phyloP scores from a whole-genome alignment of 441 rosid genomes.

The Capsella rubella region DNA sequence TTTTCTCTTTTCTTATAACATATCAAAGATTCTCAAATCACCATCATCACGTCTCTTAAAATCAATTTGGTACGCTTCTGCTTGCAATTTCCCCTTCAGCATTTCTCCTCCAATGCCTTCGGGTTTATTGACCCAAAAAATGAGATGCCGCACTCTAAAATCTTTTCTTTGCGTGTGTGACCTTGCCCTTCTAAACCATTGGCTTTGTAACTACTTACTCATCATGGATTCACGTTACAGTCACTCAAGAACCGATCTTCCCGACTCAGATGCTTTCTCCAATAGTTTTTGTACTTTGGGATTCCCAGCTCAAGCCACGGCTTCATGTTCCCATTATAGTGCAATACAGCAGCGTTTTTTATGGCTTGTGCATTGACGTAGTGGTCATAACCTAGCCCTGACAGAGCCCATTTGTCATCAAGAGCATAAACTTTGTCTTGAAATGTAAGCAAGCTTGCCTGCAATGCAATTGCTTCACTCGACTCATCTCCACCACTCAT shows the following conservation, averaged over 20 bases:
- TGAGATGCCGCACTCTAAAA: constrained; percentile 42
- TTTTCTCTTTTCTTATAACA: background rate
- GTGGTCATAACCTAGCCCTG: constrained; percentile 83
- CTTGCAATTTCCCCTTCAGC: constrained; percentile 43
- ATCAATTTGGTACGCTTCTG: constrained; percentile 36
- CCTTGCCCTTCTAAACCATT: constrained; percentile 35
- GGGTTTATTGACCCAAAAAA: constrained; percentile 44
- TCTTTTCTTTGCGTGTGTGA: constrained; percentile 43
- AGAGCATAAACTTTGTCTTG: constrained; percentile 71
- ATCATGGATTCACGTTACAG: constrained; percentile 83
- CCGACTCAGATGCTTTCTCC: constrained; percentile 79
- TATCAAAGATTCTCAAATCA: constrained; percentile 31
- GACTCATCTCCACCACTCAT: constrained; percentile 52
- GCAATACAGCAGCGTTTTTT: constrained; percentile 72
- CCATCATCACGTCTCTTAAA: background rate
- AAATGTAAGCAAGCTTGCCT: constrained; percentile 81
- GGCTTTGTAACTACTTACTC: constrained; percentile 29
- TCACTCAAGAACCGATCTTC: constrained; percentile 71
- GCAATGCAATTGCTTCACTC: constrained; percentile 55
- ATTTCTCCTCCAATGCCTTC: constrained; percentile 44
- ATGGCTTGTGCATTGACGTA: constrained; percentile 51
- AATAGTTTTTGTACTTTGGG: constrained; percentile 70
- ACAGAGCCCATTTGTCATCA: constrained; percentile 63
- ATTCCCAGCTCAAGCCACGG: constrained; percentile 99
- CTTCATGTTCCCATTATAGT: constrained; percentile 95